phyloP scores from a whole-genome alignment of 139 green algal species.

The Parachlorella kessleri region DNA sequence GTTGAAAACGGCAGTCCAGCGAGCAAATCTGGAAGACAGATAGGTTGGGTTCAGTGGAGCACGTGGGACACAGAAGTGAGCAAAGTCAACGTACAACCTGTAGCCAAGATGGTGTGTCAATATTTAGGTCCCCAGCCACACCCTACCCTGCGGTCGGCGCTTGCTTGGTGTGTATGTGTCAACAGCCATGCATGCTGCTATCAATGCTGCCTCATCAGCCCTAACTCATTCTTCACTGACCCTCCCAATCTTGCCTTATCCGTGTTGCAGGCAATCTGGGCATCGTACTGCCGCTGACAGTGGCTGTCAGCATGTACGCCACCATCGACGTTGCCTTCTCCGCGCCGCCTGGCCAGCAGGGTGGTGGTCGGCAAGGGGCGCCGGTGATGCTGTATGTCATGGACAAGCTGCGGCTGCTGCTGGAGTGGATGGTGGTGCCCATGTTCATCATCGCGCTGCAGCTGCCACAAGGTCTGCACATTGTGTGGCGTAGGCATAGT shows the following conservation, averaged over 20 bases:
- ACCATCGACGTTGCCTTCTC: constrained; percentile 66
- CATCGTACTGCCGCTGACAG: constrained; percentile 51
- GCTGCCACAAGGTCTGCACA: constrained; percentile 64
- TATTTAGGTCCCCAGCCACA: no score
- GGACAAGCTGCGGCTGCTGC: constrained; percentile 30
- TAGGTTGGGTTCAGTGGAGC: not conserved
- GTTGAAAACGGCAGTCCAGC: no score
- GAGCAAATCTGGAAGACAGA: no score
- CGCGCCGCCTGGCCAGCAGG: not conserved
- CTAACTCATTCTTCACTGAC: no score
- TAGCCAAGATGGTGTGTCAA: no score
- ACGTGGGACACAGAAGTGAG: no score
- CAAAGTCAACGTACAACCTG: no score
- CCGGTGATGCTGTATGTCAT: constrained; percentile 25
- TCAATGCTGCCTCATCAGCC: no score
- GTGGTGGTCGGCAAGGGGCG: not conserved
- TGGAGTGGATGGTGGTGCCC: constrained; percentile 54
- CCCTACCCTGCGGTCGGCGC: no score
- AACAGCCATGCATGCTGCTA: no score
- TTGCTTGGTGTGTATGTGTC: no score
- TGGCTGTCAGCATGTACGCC: constrained; percentile 62
- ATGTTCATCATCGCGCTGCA: constrained; percentile 50
- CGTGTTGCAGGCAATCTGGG: constrained; percentile 43
- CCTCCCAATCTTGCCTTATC: not conserved
- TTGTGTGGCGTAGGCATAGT: no score